phyloP scores from a whole-genome alignment of 768 basidiomycete genomes.

The Rhizopogon roseolus region DNA sequence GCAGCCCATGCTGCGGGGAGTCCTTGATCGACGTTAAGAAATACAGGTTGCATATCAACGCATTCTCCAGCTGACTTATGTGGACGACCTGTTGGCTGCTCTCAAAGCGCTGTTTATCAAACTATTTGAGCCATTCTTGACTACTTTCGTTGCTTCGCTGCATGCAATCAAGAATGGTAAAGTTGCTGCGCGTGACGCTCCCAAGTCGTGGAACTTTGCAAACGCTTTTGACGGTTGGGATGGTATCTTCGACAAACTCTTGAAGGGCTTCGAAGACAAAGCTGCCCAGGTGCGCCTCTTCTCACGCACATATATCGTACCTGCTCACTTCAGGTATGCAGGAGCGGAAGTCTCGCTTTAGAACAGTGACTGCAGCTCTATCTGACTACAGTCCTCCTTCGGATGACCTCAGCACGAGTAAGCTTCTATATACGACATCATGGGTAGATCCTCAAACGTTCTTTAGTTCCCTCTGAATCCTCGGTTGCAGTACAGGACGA shows the following conservation, averaged over 20 bases:
- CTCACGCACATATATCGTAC: neutral
- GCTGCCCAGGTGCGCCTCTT: conserved; percentile 51
- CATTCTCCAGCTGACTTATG: conserved; percentile 90
- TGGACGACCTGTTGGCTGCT: conserved; percentile 79
- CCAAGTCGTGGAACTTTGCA: conserved; percentile 60
- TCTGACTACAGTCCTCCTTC: conserved; percentile 43
- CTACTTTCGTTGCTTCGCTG: conserved; percentile 79
- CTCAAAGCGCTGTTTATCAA: conserved; percentile 84
- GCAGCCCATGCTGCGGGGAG: neutral
- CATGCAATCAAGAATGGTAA: conserved; percentile 55
- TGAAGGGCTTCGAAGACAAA: conserved; percentile 71
- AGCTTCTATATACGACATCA: conserved; percentile 10
- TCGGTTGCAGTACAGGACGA: conserved; percentile 62
- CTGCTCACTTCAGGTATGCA: conserved; percentile 20
- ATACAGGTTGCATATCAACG: conserved; percentile 91
- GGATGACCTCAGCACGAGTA: conserved; percentile 58
- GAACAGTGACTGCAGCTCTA: conserved; percentile 29
- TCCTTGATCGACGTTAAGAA: conserved; percentile 1
- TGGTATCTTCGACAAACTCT: conserved; percentile 67
- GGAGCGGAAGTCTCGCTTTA: conserved; percentile 71
- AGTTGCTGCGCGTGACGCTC: conserved; percentile 30
- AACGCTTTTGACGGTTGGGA: conserved; percentile 81
- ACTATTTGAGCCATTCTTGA: conserved; percentile 79
- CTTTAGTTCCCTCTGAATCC: conserved; percentile 42
- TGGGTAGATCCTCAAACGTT: neutral